Conservation (phyloP, 306 rosid genomes). For the Malus sylvestris region DNA sequence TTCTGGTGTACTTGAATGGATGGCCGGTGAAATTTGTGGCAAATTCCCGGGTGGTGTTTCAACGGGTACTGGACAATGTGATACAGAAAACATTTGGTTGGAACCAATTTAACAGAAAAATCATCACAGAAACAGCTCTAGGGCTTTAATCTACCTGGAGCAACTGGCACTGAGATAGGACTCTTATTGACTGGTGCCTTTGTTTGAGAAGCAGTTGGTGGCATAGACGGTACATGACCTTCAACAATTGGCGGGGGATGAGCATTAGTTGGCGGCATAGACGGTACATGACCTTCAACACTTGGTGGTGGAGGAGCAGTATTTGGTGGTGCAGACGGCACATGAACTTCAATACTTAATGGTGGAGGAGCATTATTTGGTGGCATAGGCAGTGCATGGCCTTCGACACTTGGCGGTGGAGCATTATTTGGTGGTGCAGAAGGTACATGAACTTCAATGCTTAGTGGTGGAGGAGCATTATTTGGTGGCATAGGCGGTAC, state of each 20-base stretch:
- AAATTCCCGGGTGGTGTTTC: conserved; percentile 31
- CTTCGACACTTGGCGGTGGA: conserved; percentile 32
- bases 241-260: conserved; percentile 35
- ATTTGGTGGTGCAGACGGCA: conserved; percentile 25
- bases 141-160: conserved; percentile 45
- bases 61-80: conserved; percentile 33
- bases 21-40: conserved; percentile 46
- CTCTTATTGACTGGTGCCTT: conserved; percentile 10
- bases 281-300: conserved; percentile 24
- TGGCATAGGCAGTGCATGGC: conserved; percentile 35
- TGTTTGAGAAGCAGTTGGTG: conserved; percentile 19
- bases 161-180: conserved; percentile 23
- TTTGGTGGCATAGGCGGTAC: too few species aligned
- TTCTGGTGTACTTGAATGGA: conserved; percentile 37
- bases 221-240: conserved; percentile 25
- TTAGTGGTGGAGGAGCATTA: too few species aligned
- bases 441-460: not conserved
- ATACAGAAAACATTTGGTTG: not conserved
- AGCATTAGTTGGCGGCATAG: conserved; percentile 22
- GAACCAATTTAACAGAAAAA: conserved; percentile 16
- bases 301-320: conserved; percentile 22
- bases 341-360: conserved; percentile 26
- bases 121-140: conserved; percentile 1
- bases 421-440: conserved; percentile 23
- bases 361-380: conserved; percentile 42